Base-by-base conservation (phyloP, 768 basidiomycete genomes). In the Chiua virens region DNA sequence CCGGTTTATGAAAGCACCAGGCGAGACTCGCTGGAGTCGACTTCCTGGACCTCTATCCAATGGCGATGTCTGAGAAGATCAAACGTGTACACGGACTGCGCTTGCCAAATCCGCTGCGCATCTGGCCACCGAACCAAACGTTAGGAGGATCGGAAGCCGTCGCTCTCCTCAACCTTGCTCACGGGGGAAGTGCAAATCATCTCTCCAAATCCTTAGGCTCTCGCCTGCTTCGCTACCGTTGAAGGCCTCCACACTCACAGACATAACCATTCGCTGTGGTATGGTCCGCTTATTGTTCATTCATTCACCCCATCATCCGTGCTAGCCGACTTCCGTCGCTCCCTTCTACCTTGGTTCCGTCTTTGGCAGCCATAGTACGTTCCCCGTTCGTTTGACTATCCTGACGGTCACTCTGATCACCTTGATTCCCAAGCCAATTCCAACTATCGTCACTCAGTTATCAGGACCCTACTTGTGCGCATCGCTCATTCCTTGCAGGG, bases 361-460 rank as follows among this genome's bases (percentile, higher is more conserved):
- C 14, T 15, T 45, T 22, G 25, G 42, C 35, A 41, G 23, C n/a
- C 4, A 47, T 27, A 49, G 56, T 58, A 17, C 22, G 51, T 42
- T 10, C 35, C 8, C 5, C 3, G 17, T 15, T 52, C n/a, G 5
- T 25, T 25, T n/a, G 17, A 23, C 3, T 39, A 13, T 30, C 17
- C 17, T 37, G 22, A 15, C 13, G 3, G 11, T 11, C 30, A 8
- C 21, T n/a, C 48, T 47, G 32, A 58, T 4, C 27, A 17, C 10
- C 22, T 15, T 6, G 5, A 17, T 30, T 45, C 14, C 4, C 18
- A 20, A 49, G 51, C 39, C 38, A 25, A 45, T 43, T 46, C 55
- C 50, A 61, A 51, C 46, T 42, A 50, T 61, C 13, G 49, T 61
- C 55, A 44, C 17, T 49, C 59, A 2, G 57, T 60, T 56, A n/a